Evolutionary conservation across 768 basidiomycete genomes (phyloP), one percentile per base, ranked within the genome.

Genomic region (Leucogyrophana mollusca): DNA sequence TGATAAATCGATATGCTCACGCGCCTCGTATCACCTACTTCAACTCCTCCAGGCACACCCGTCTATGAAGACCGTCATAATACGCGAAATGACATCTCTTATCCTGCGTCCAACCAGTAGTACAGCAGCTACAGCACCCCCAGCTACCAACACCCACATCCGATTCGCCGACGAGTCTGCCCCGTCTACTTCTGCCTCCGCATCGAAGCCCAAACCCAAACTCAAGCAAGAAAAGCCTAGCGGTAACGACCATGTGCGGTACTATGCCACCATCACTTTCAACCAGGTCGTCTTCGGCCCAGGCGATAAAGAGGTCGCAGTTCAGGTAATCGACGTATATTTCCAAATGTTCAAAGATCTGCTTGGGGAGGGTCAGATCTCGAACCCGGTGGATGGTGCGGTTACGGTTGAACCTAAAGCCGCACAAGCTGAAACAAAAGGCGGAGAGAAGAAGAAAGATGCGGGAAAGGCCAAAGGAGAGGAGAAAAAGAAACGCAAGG

Each of bases 341-440:
- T 99, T 98, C 58, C 87, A 94, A 70, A 77, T 97, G 60, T 99
- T 99, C 73, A 76, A 84, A 57, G 91, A 91, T 56, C 70, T 96
- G 9, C 76, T 98, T 3, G 87, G 90, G 0, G 83, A 88, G 54
- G 72, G 70, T 10, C 64, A 67, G 20, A 49, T 57, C 4, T 39
- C 49, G 3, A 63, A 63, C 32, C 34, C 40, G 20, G 47, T 52
- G 11, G 57, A 54, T 16, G 61, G 51, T 0, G 57, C 46, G 0
- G 69, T 61, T 32, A 59, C 58, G 55, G 52, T 66, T 55, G 54
- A 65, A 60, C 55, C 57, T 53, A 36, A 60, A 40, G 54, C 65
- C 47, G 53, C 51, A 13, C 43, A 56, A 23, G 53, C 67, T 22
- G 47, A 59, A 17, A 50, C 59, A 34, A 54, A 64, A 50, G 39